Conservation (phyloP, 495 filamentous ascomycete genomes). For the Oleoguttula mirabilis region DNA sequence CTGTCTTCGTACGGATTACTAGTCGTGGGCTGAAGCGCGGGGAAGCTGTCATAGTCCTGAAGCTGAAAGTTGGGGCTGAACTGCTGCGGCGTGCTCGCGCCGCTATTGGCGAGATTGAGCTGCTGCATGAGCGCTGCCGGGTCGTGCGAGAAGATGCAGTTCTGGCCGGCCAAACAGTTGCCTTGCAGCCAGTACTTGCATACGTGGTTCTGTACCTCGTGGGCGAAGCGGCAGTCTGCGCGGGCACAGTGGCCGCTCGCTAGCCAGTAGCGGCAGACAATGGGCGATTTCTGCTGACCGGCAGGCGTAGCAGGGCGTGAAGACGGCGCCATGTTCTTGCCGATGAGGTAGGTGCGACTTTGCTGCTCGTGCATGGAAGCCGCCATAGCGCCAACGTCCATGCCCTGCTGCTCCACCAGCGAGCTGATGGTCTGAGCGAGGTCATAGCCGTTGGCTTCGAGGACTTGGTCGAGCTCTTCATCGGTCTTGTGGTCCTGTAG, state of each 20-base stretch:
- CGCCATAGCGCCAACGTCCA: constrained; percentile 12
- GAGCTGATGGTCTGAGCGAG: constrained; percentile 76
- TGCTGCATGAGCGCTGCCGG: constrained; percentile 45
- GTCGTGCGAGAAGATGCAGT: constrained; percentile 96
- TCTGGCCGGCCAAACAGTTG: constrained; percentile 86
- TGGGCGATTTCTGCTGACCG: constrained; percentile 52
- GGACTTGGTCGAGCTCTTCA: constrained; percentile 81
- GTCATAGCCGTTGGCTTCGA: constrained; percentile 85
- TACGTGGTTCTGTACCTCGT: constrained; percentile 86
- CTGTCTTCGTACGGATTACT: constrained; percentile 20
- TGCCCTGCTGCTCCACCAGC: constrained; percentile 54
- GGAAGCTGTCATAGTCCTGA: constrained; percentile 83
- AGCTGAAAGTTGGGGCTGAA: constrained; percentile 59
- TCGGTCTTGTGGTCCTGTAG: constrained; percentile 79
- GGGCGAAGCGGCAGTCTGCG: constrained; percentile 93
- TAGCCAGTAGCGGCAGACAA: constrained; percentile 93
- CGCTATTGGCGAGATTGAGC: constrained; percentile 33
- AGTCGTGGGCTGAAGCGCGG: constrained; percentile 52
- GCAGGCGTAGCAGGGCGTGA: constrained; percentile 64
- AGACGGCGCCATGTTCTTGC: constrained; percentile 76
- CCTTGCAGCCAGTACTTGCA: constrained; percentile 99
- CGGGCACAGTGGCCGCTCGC: constrained; percentile 85
- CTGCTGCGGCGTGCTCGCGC: constrained; percentile 44
- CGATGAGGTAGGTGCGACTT: constrained; percentile 53
- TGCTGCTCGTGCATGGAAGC: constrained; percentile 17